Evolutionary conservation across 306 rosid species (phyloP).

Genomic region (Quercus ilex): DNA sequence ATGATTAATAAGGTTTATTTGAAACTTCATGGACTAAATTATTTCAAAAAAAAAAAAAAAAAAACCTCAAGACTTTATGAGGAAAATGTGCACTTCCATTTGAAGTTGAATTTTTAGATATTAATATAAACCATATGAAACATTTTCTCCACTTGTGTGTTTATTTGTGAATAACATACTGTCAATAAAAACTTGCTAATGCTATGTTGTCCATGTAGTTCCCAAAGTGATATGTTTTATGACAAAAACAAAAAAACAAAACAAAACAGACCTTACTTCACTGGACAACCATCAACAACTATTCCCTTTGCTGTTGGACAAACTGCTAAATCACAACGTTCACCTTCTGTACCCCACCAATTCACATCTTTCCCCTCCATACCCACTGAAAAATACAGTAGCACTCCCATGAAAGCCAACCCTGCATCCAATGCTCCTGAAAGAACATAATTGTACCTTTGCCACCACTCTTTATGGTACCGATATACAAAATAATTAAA

Average conservation of each 20-base stretch:
- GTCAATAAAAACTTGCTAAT: too few species aligned
- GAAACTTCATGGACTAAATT: too few species aligned
- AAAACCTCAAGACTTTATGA: too few species aligned
- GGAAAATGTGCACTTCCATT: too few species aligned
- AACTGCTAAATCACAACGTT: slow-evolving; percentile 54
- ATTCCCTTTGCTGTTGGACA: slow-evolving; percentile 76
- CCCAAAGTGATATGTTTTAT: neutral
- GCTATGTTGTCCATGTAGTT: too few species aligned
- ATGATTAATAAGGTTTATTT: too few species aligned
- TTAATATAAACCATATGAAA: too few species aligned
- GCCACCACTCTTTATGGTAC: slow-evolving; percentile 81
- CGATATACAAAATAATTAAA: slow-evolving; percentile 75
- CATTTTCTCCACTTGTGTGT: too few species aligned
- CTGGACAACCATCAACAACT: slow-evolving; percentile 45
- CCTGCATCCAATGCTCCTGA: slow-evolving; percentile 83
- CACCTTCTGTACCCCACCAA: slow-evolving; percentile 78
- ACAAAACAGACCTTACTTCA: neutral
- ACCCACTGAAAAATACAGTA: slow-evolving; percentile 53
- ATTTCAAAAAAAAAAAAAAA: too few species aligned
- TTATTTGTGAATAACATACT: too few species aligned
- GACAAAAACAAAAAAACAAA: neutral
- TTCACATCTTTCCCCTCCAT: slow-evolving; percentile 40
- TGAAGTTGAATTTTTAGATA: too few species aligned
- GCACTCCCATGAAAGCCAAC: slow-evolving; percentile 73
- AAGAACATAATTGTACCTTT: slow-evolving; percentile 74